Percentiles rank a stretch among this genome's conserved stretches.
Evolutionary conservation across 306 rosid species (phyloP).

Genomic region (Prinsepia uniflora): DNA sequence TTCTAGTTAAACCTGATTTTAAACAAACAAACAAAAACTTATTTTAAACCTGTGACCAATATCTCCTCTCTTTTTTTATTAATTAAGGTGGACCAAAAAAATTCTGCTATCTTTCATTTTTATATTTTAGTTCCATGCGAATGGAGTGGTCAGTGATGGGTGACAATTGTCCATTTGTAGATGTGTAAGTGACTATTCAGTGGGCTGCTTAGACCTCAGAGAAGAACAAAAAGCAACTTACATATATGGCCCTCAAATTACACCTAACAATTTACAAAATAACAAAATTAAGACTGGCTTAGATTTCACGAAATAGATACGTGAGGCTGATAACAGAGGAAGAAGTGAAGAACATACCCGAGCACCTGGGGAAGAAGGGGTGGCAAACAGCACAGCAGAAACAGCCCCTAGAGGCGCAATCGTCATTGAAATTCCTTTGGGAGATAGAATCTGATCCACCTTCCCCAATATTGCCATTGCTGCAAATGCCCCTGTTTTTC

Average conservation of each 20-base stretch:
- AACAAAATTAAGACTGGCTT: neutral
- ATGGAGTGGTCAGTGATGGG: neutral
- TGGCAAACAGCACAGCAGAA: conserved; percentile 68
- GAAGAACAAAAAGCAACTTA: neutral
- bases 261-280: neutral
- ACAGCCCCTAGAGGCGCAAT: conserved; percentile 90
- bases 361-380: conserved; percentile 81
- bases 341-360: conserved; percentile 38
- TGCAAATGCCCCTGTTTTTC: conserved; percentile 68
- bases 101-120: neutral
- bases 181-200: neutral
- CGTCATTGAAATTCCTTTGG: conserved; percentile 78
- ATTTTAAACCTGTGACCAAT: no score
- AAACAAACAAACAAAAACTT: no score
- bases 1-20: no score
- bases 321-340: neutral
- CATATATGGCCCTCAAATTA: neutral
- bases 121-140: neutral
- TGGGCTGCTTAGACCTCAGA: neutral
- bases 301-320: neutral
- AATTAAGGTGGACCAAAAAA: no score
- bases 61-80: no score
- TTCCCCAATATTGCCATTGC: conserved; percentile 89
- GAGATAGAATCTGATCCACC: conserved; percentile 70
- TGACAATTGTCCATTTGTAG: neutral